Base-by-base conservation (phyloP, 495 filamentous ascomycete species). In the Neohortaea acidophila region DNA sequence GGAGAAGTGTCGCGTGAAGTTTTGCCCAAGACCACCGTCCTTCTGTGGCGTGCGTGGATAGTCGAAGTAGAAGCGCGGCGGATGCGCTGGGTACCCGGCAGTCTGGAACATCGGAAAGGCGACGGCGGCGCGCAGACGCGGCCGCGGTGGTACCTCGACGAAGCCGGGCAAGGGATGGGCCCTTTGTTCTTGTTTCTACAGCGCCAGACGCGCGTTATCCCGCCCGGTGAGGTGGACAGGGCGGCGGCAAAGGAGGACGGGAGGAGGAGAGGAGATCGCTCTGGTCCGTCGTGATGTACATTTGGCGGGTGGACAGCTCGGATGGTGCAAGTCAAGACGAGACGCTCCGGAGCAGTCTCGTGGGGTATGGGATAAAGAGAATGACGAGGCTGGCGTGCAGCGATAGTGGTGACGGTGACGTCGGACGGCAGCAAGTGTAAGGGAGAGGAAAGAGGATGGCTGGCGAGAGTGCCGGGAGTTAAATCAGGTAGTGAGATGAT, bases 11-110 rank as follows among this genome's bases (percentile, higher is more conserved):
- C 56, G 48, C 13, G 58, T 52, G 7, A 57, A 61, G 53, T 58
- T 58, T 51, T 58, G 58, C 26, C 40, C 41, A 34, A 52, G 39
- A 26, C 45, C 34, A 15, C 48, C 48, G 18, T 14, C 14, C 8
- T 40, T 41, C 8, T 49, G 45, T 35, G 58, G 56, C 38, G 58
- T 51, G 7, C 52, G 52, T 26, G 57, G 55, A 40, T 55, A 57
- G 36, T 58, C 55, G 50, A 48, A 54, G 37, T 46, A 42, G 39
- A 57, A 57, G 39, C 46, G 41, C 19, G 56, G 54, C 10, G 54
- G 49, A 32, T 53, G 52, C 21, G 44, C 50, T 18, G 56, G 49
- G 43, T 59, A 59, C 33, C 51, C 49, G 19, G 51, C 49, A 23
- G 53, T 38, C 43, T 53, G 51, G 49, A 51, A 47, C 54, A 57